These are phyloP conservation scores for Colletotrichum australisinense DNA, from an alignment of 2,329 filamentous ascomycete genomes.

Conservation along the genomic window DNA sequence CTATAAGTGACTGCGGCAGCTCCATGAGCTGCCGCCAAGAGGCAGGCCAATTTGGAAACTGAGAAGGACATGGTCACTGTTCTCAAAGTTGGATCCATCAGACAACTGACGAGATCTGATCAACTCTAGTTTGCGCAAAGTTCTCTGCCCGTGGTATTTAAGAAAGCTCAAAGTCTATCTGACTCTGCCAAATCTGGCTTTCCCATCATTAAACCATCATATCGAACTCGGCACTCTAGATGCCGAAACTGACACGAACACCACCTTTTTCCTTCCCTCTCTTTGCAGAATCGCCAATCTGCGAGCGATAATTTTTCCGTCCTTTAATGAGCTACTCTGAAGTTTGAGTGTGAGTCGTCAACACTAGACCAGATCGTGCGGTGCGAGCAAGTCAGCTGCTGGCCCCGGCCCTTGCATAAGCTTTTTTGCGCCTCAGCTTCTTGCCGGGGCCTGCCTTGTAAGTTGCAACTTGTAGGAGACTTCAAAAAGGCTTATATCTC, in stretches of 20 bases:
- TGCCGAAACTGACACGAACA: not conserved
- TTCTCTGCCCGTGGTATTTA: not conserved
- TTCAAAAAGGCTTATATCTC: not conserved
- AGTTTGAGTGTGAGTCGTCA: not conserved
- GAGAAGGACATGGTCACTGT: not conserved
- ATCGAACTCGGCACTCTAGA: not conserved
- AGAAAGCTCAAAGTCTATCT: not conserved
- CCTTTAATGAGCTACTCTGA: not conserved
- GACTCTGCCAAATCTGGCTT: not conserved
- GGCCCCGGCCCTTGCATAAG: not conserved
- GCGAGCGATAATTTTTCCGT: not conserved
- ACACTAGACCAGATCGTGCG: not conserved
- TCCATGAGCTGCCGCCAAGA: not conserved
- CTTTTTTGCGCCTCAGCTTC: not conserved
- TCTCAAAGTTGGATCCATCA: not conserved
- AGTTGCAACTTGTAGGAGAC: not conserved
- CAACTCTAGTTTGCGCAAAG: not conserved
- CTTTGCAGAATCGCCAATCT: not conserved
- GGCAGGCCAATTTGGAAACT: not conserved
- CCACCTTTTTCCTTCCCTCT: no score
- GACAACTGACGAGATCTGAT: not conserved
- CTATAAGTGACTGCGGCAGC: constrained; percentile 10
- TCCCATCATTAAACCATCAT: not conserved
- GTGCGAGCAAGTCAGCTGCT: not conserved
- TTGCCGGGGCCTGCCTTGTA: not conserved